A percentile compares a stretch with the other conserved stretches of the same genome.
Evolutionary conservation across 371 early-diverging fungal genomes (phyloP).

Genomic region (Mortierella sp.): DNA sequence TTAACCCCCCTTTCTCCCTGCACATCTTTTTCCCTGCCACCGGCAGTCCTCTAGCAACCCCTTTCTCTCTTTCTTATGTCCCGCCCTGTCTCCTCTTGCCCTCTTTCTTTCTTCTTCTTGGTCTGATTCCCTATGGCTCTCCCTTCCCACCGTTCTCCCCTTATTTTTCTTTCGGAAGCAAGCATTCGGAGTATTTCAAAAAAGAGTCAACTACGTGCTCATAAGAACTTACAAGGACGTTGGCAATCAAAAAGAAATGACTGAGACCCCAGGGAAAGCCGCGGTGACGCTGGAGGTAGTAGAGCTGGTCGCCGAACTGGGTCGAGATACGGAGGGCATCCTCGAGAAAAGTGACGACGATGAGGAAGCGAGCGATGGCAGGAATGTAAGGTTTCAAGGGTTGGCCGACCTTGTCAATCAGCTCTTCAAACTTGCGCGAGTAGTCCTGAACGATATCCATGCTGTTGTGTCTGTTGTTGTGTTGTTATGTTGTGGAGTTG

Average conservation of each 20-base stretch:
- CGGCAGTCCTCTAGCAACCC: neutral
- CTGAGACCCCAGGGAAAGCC: constrained; percentile 84
- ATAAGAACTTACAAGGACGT: constrained; percentile 73
- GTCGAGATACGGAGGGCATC: constrained; percentile 90
- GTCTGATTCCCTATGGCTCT: neutral
- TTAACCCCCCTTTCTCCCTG: too few relatives aligned
- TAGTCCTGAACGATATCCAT: constrained; percentile 59
- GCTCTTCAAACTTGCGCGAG: constrained; percentile 76
- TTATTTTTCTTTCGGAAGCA: neutral
- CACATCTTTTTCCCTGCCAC: neutral
- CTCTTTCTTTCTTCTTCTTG: neutral
- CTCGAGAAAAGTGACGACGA: constrained; percentile 96
- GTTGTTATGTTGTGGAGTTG: neutral
- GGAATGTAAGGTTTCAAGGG: constrained; percentile 96
- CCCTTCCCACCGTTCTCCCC: neutral
- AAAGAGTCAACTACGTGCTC: too few relatives aligned
- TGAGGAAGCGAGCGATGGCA: constrained; percentile 88
- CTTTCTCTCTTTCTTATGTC: neutral
- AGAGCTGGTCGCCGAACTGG: constrained; percentile 91
- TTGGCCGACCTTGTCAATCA: constrained; percentile 78
- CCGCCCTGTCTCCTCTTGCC: neutral
- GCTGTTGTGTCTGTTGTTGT: neutral
- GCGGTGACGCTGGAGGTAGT: constrained; percentile 82
- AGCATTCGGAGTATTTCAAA: neutral
- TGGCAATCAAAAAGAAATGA: constrained; percentile 86